Evolutionary conservation across 192 early-diverging fungal species (phyloP).

Genomic region (Funneliformis mosseae): DNA sequence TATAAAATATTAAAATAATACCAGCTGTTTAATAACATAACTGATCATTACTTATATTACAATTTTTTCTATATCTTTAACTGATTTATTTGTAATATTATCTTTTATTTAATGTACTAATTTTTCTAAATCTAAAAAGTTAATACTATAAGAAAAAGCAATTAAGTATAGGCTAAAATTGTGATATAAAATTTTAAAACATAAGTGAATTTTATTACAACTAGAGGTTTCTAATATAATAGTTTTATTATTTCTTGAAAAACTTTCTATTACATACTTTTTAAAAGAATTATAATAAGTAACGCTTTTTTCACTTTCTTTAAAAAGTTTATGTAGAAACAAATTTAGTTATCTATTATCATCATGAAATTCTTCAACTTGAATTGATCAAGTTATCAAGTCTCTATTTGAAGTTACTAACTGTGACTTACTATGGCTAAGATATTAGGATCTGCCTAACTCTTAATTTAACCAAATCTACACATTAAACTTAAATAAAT

Average conservation of each 20-base stretch:
- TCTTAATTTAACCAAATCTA: no score
- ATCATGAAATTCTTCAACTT: no score
- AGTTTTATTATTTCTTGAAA: background rate
- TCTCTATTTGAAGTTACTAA: no score
- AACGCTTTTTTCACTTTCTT: background rate
- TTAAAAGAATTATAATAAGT: conserved; percentile 4
- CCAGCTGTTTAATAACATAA: background rate
- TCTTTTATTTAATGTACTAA: background rate
- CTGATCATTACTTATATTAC: background rate
- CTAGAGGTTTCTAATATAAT: background rate
- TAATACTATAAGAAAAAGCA: background rate
- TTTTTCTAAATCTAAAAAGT: background rate
- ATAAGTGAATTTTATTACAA: background rate
- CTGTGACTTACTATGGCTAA: no score
- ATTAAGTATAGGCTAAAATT: conserved; percentile 6
- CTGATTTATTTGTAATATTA: background rate
- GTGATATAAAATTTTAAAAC: background rate
- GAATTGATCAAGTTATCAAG: no score
- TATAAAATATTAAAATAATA: background rate
- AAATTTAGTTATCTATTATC: background rate
- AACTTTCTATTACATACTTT: background rate
- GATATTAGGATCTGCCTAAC: no score
- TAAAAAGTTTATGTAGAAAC: background rate
- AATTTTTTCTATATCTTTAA: background rate
- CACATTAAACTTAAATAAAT: no score